Evolutionary conservation across 257 asterid genomes (phyloP), one percentile per base, ranked within the genome.

Genomic region (Haberlea rhodopensis): DNA sequence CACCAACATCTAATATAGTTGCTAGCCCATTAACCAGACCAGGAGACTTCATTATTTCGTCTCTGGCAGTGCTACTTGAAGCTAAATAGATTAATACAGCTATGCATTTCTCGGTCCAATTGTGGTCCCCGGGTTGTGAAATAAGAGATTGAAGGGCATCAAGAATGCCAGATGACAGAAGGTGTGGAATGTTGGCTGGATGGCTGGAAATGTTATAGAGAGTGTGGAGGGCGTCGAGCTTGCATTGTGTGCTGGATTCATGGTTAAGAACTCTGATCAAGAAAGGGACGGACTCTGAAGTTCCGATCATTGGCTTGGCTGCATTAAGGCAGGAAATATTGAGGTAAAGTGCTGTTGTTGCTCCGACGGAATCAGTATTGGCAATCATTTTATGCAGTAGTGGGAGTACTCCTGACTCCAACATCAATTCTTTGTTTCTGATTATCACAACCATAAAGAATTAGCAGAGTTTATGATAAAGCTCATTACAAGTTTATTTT

Each of bases 391-490:
- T 76, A 78, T 79, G 85, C 26, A 94, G 71, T 31, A 81, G 75
- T 22, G 85, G 78, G 28, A 94, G 91, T 55, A 90, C 92, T 68
- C 95, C 96, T 19, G 89, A 92, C 37, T 87, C 79, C 80, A 94
- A 62, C 97, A 94, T 90, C 78, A 80, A 57, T 54, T 88, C 95
- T 76, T 88, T 88, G 87, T 94, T 94, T 65, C 99, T 94, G 91
- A 27, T 58, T 66, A 73, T 53, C 48, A 71, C 34, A n/a, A 28
- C 18, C 51, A 29, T 64, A 60, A 49, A 10, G 11, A 23, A 29
- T 34, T 65, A 43, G 24, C 22, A 27, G 54, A 16, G 23, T 8
- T 57, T 18, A 46, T 27, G 59, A 58, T 15, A 28, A 27, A 57
- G 48, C 48, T 13, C 48, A 3, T 40, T 13, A 3, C 5, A 40